Base-by-base conservation (phyloP, 352 stramenopile genomes). In the Globisporangium splendens region DNA sequence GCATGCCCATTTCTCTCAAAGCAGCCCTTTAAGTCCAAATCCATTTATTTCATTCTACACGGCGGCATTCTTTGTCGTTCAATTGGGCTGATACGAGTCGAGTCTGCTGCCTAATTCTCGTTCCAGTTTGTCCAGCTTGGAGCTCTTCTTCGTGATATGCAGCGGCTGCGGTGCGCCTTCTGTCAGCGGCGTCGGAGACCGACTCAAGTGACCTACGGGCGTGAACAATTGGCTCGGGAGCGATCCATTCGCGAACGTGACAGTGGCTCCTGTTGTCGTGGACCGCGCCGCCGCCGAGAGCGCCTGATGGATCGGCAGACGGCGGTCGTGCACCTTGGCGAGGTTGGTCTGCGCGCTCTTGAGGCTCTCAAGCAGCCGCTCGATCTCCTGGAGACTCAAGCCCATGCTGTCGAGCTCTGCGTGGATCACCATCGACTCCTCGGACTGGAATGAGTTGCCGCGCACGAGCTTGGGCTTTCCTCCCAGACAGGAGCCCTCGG, bases 321-420 rank as follows among this genome's bases (percentile, higher is more conserved):
- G 61, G 17, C 69, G 64, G 48, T 78, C 69, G 17, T 84, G 74
- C 3, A 79, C 74, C 2, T 67, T 69, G 43, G 68, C 66, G 22
- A 82, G 68, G 8, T 72, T 76, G 3, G 49, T 54, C 50, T 81
- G 72, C 15, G 72, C 62, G 14, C 50, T 64, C 39, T 70, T 73
- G 46, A 84, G 66, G 6, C 56, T 57, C 15, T 79, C 68, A 8
- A 81, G 55, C 35, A 84, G 49, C 2, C 69, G 69, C 53, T 77
- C 66, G 24, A 80, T 73, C 42, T 83, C 66, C 10, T 76, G 62
- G 8, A 83, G 61, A 50, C 69, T 80, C 28, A 68, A 21, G 21
- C 69, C 73, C 70, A 84, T 80, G 46, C 47, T 73, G 39, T 84
- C 74, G 48, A 84, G 50, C 59, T 84, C 74, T 8, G 54, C 73